Base-by-base conservation (phyloP, 495 filamentous ascomycete genomes). In the Platismatia glauca region DNA sequence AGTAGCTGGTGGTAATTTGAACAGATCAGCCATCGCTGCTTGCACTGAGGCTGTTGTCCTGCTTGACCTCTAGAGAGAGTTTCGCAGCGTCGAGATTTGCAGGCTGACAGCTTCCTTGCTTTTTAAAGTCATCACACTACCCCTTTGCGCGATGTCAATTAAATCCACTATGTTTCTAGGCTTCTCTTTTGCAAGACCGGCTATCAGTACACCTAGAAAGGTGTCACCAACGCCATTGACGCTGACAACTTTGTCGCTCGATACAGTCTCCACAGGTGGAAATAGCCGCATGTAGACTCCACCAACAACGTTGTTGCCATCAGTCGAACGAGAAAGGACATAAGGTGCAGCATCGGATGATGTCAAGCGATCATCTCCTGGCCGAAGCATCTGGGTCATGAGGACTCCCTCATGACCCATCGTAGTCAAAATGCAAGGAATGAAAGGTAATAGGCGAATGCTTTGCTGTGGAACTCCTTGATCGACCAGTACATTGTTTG, bases 171-270 rank as follows among this genome's bases (percentile, higher is more conserved):
- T 65, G 13, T 65, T 55, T 60, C 60, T 69, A 11, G 57, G 58
- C 6, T 64, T 65, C 56, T 73, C 62, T 55, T 63, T 74, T 7
- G 78, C 76, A 66, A 88, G 69, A 27, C 88, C 88, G 2, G 90
- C 86, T 29, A 95, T 75, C 38, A 95, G 46, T 20, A 89, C 87
- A 5, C 93, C 94, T 3, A 94, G 75, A 66, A 97, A 89, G 0
- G 94, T 97, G 75, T 98, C 94, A 7, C 94, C 94, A 0, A 90
- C 91, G 0, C 92, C 94, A 71, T 97, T 98, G 16, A 97, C 94
- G 65, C 89, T 93, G 16, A 93, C 85, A 7, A 95, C 78, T 35
- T 90, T 82, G 20, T 80, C 72, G 0, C 74, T 66, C 15, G 65
- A 58, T 1, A 96, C 75, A n/a, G 75, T 70, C 73, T 89, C 85